Conservation (phyloP, 2,329 filamentous ascomycete species). For the Periconia sp. region DNA sequence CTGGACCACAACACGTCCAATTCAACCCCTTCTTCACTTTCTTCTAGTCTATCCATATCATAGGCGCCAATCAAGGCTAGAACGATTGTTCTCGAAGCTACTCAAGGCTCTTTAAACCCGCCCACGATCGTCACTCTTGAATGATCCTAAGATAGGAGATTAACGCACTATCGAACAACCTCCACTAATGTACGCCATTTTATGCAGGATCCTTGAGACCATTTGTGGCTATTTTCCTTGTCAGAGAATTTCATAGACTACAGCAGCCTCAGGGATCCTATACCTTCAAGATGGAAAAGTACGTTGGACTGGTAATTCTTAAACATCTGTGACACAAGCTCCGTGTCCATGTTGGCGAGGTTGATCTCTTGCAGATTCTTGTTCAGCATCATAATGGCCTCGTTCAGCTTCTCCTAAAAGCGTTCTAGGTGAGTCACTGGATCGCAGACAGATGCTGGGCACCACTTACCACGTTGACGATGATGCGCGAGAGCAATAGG, state of each 20-base stretch:
- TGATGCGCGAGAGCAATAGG: constrained; percentile 89
- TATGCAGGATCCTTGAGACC: constrained; percentile 6
- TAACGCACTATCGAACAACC: too few relatives aligned
- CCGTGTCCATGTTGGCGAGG: constrained; percentile 98
- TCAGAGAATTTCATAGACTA: background rate
- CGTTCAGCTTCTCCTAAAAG: constrained; percentile 90
- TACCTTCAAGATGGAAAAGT: constrained; percentile 95
- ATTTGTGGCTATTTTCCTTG: constrained; percentile 1
- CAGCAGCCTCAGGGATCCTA: background rate
- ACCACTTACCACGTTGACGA: constrained; percentile 87
- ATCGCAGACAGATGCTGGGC: background rate
- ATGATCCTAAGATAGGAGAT: too few relatives aligned
- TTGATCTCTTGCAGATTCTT: constrained; percentile 96
- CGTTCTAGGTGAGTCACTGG: background rate
- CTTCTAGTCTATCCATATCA: too few relatives aligned
- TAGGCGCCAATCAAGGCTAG: too few relatives aligned
- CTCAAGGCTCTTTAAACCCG: too few relatives aligned
- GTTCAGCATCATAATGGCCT: constrained; percentile 90
- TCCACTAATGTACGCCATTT: too few relatives aligned
- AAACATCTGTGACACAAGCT: constrained; percentile 98
- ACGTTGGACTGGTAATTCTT: constrained; percentile 99
- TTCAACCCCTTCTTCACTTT: too few relatives aligned
- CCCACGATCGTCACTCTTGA: too few relatives aligned
- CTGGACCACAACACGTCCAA: too few relatives aligned
- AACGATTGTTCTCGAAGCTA: too few relatives aligned